Evolutionary conservation across 371 early-diverging fungal genomes (phyloP), one percentile per base, ranked within the genome.

Genomic region (Basidiobolus heterosporus): DNA sequence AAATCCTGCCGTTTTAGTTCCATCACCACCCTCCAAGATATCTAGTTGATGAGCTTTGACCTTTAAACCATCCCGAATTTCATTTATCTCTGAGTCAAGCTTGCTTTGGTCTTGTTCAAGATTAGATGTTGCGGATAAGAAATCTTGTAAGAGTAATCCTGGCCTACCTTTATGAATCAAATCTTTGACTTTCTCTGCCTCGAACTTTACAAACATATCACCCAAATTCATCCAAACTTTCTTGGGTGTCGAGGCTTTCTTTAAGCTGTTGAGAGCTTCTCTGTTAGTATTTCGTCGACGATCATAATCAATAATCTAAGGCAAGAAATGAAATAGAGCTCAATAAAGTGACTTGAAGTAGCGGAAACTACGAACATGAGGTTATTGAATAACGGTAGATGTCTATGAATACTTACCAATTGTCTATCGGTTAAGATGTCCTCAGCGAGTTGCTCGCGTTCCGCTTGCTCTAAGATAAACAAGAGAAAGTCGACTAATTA

Each of bases 201-300:
- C 68, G 49, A 80, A 46, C 38, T 66, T 67, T 24, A 80, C 51
- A 56, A 80, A 80, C 66, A 78, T 63, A 19, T 80, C 74, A 4
- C 80, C 78, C 23, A 74, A 50, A 45, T 70, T 68, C 38, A 76
- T 57, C 80, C 80, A 80, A 17, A 62, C 45, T 45, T 80, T 80
- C 36, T 69, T 68, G n/a, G 69, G 75, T 68, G 50, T 56, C 9
- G 13, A 15, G 13, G 19, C 19, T 17, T 42, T 20, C 30, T 64
- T 66, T 13, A 78, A 42, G 23, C 64, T 64, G 9, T 56, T 54
- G 9, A 80, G 47, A 7, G 73, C 80, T 54, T 76, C 76, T 38
- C 75, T 59, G 44, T 80, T 77, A 7, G 63, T 56, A 44, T 74
- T 75, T 41, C 74, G 54, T 47, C 63, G 65, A 49, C 71, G 50